Base-by-base conservation (phyloP, 2,329 filamentous ascomycete genomes). In the Gliomastix tumulicola region DNA sequence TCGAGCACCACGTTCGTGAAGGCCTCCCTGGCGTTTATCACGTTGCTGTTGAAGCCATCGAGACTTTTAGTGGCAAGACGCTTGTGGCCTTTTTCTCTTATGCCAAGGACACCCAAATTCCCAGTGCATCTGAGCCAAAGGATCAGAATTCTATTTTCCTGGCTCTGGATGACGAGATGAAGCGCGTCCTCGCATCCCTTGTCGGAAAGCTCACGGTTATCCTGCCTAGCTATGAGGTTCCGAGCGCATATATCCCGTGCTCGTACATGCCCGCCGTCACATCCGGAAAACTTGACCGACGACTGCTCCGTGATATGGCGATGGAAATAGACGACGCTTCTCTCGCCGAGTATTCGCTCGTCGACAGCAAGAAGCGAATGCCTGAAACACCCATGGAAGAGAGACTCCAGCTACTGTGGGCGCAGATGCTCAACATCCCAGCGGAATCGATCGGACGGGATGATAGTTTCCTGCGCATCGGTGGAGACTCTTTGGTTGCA, bases 211-310 rank as follows among this genome's bases (percentile, higher is more conserved):
- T 46, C 9, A 43, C 22, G 15, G 20, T 35, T 18, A 27, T 33
- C 7, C 36, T 49, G 19, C 46, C 46, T 5, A 30, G 35, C 7
- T 47, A 47, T 32, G 46, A 46, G 45, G 30, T 47, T 4, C 45
- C 45, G 9, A 38, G 40, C 11, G 32, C 40, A 20, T 47, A 41
- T 12, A 40, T 47, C 10, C 44, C 40, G 19, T 46, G 44, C 30
- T 12, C 15, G 10, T 43, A 38, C 17, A 46, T 47, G 42, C 45
- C 44, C 11, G 21, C 33, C 13, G 45, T 41, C 13, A 41, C 45
- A 9, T 46, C 45, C n/a, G 38, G 32, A 9, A 47, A 47, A 23
- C 21, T 40, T 30, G 21, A 48, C 21, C 39, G 47, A n/a, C 32
- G 30, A 20, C 23, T n/a, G 12, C 32, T 34, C 17, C 17, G 21